Percentiles rank a stretch among this genome's conserved stretches.
Evolutionary conservation across 2,329 filamentous ascomycete genomes (phyloP).

Genomic region (Fusarium equiseti): DNA sequence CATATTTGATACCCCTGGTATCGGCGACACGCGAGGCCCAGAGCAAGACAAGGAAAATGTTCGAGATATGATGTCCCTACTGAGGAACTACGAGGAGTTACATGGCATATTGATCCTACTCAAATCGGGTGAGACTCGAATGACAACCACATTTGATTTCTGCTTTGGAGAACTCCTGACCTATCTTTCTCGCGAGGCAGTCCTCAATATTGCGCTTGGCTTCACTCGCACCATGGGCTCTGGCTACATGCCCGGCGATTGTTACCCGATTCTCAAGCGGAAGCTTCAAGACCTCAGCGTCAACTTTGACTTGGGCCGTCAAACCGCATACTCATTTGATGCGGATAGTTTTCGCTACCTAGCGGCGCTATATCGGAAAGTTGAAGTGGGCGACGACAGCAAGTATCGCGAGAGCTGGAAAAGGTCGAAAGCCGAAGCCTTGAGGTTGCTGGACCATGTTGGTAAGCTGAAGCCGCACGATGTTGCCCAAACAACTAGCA

Average conservation of each 20-base stretch:
- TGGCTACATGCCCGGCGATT: slow-evolving; percentile 15
- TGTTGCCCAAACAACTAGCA: slow-evolving; percentile 31
- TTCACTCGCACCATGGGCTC: slow-evolving; percentile 32
- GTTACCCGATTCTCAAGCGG: slow-evolving; percentile 1
- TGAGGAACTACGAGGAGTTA: slow-evolving; percentile 26
- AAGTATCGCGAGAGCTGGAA: slow-evolving; percentile 35
- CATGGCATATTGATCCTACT: slow-evolving; percentile 34
- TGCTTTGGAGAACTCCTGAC: slow-evolving; percentile 28
- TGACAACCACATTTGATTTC: slow-evolving; percentile 18
- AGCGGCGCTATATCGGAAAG: neutral
- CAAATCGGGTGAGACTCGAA: slow-evolving; percentile 19
- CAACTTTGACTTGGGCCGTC: neutral
- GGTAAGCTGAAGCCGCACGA: slow-evolving; percentile 26
- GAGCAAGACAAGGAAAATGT: slow-evolving; percentile 29
- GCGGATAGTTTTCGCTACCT: slow-evolving; percentile 36
- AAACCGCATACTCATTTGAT: slow-evolving; percentile 34
- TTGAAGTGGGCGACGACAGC: neutral
- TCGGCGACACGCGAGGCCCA: slow-evolving; percentile 31
- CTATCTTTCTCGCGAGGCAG: slow-evolving; percentile 25
- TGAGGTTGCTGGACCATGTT: slow-evolving; percentile 22
- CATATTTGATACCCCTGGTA: slow-evolving; percentile 29
- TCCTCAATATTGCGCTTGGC: slow-evolving; percentile 30
- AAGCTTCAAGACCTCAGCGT: neutral
- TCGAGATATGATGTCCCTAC: slow-evolving; percentile 4
- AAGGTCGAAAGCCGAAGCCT: slow-evolving; percentile 17